Conservation (phyloP, 164 flowering plant genomes). For the Amborella trichopoda region DNA sequence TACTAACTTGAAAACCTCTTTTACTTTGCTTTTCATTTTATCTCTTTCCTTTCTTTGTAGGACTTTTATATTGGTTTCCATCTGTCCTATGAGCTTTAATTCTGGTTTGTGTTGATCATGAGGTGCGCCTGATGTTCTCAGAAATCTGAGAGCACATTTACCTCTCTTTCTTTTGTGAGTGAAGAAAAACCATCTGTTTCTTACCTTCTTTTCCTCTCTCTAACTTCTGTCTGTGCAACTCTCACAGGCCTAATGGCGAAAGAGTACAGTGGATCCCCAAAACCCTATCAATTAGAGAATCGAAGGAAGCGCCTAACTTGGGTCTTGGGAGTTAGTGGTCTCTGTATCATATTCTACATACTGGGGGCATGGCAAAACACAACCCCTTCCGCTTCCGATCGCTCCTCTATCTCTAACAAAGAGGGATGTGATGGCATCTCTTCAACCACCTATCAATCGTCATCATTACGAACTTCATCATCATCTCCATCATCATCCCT, state of each 20-base stretch:
- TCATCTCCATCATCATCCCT: constrained; percentile 17
- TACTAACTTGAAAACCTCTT: no score
- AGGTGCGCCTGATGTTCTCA: no score
- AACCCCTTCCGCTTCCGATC: constrained; percentile 14
- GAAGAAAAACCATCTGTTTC: no score
- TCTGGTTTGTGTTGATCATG: background rate
- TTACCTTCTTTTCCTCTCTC: no score
- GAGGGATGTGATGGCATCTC: constrained; percentile 20
- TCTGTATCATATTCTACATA: constrained; percentile 68
- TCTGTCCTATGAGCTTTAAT: background rate
- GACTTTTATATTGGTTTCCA: background rate
- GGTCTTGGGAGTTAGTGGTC: constrained; percentile 61
- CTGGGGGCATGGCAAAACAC: constrained; percentile 76
- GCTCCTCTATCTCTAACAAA: constrained; percentile 22
- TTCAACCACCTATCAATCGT: constrained; percentile 3
- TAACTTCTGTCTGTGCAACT: no score
- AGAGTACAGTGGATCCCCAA: constrained; percentile 72
- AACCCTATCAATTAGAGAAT: constrained; percentile 50
- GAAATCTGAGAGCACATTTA: no score
- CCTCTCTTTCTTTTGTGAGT: no score
- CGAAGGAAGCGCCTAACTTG: constrained; percentile 57
- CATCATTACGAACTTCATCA: constrained; percentile 11
- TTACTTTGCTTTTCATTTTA: background rate
- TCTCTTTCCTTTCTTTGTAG: background rate
- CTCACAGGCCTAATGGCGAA: constrained; percentile 44